phyloP scores from a whole-genome alignment of 306 rosid species.

The Lathyrus oleraceus region DNA sequence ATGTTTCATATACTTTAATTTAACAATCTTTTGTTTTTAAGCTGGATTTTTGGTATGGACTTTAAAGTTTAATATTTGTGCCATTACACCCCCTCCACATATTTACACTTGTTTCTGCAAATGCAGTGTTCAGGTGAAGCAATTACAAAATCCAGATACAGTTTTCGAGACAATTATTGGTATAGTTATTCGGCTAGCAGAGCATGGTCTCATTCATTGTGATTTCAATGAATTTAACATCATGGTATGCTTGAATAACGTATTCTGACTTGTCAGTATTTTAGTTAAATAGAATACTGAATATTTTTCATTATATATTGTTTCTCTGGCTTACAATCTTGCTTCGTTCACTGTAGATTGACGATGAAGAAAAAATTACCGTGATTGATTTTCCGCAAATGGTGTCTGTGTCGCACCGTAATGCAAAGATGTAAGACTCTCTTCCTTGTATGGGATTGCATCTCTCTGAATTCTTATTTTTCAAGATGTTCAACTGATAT shows the following conservation, averaged over 20 bases:
- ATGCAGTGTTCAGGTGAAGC: constrained; percentile 86
- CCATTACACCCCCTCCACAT: neutral
- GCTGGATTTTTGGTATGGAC: neutral
- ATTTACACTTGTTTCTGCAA: constrained; percentile 21
- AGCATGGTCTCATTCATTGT: constrained; percentile 93
- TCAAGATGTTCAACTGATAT: constrained; percentile 1
- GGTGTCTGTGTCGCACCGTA: constrained; percentile 89
- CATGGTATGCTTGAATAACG: constrained; percentile 59
- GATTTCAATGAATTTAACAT: constrained; percentile 95
- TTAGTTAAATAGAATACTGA: neutral
- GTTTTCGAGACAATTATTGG: constrained; percentile 82
- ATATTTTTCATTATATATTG: constrained; percentile 8
- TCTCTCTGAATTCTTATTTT: neutral
- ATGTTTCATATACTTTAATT: neutral
- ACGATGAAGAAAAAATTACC: constrained; percentile 78
- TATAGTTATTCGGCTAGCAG: constrained; percentile 76
- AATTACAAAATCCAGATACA: constrained; percentile 72
- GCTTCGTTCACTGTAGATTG: constrained; percentile 55
- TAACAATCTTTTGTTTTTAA: neutral
- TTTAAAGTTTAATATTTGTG: neutral
- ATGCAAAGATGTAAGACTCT: constrained; percentile 81
- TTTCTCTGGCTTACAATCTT: constrained; percentile 21
- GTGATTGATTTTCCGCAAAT: constrained; percentile 96
- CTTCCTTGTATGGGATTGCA: constrained; percentile 20
- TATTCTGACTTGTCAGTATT: constrained; percentile 6